Percentiles rank a stretch among this genome's conserved stretches.
Evolutionary conservation across 2,329 filamentous ascomycete genomes (phyloP).

Genomic region (Verticillium alfalfae): DNA sequence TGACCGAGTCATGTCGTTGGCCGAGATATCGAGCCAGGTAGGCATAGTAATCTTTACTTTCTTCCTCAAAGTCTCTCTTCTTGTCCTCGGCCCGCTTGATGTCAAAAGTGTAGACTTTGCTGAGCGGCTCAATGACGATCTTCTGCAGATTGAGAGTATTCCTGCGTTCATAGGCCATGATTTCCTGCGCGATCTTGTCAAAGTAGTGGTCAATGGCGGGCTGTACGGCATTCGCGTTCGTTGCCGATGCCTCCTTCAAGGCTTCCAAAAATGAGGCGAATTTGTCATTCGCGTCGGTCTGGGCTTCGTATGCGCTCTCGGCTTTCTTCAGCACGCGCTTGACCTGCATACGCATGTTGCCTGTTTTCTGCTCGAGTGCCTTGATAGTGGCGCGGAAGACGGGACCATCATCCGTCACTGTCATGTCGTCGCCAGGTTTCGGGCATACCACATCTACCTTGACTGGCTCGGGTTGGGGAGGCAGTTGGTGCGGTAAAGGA

Average conservation of each 20-base stretch:
- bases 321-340: slow-evolving; percentile 93
- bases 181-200: slow-evolving; percentile 90
- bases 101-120: slow-evolving; percentile 86
- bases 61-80: slow-evolving; percentile 96
- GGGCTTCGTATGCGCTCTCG: slow-evolving; percentile 78
- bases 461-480: slow-evolving; percentile 43
- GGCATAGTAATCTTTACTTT: slow-evolving; percentile 96
- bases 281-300: slow-evolving; percentile 79
- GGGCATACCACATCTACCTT: slow-evolving; percentile 87
- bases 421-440: slow-evolving; percentile 78
- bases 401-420: slow-evolving; percentile 83
- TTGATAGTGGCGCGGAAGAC: slow-evolving; percentile 97
- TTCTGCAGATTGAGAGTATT: slow-evolving; percentile 83
- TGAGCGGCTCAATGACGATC: slow-evolving; percentile 90
- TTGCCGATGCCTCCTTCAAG: slow-evolving; percentile 78
- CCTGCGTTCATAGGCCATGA: slow-evolving; percentile 77
- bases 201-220: slow-evolving; percentile 97
- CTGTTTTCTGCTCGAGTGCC: slow-evolving; percentile 90
- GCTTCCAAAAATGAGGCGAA: slow-evolving; percentile 79
- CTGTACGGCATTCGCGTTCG: slow-evolving; percentile 94
- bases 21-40: slow-evolving; percentile 96
- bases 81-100: slow-evolving; percentile 98
- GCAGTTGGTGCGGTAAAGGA: slow-evolving; percentile 5
- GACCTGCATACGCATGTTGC: slow-evolving; percentile 88
- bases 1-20: slow-evolving; percentile 89